Conservation (phyloP, 257 asterid genomes). For the Osmanthus fragrans region DNA sequence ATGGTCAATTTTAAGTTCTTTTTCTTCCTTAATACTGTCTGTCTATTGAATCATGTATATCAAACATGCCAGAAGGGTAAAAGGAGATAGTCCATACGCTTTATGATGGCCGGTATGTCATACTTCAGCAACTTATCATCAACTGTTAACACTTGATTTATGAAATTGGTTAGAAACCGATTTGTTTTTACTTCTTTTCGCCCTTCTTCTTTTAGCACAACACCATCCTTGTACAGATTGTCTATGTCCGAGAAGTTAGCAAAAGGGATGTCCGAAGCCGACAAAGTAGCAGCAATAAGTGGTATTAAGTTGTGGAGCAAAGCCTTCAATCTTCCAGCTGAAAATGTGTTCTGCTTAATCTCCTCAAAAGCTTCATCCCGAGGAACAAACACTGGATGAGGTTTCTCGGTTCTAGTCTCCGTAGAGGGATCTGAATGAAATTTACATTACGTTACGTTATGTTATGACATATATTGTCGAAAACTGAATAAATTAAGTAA, state of each 20-base stretch:
- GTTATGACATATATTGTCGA: neutral
- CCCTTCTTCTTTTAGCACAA: conserved; percentile 49
- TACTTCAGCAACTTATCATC: conserved; percentile 77
- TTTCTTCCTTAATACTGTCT: too few species aligned
- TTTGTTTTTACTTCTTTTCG: conserved; percentile 23
- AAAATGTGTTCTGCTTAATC: conserved; percentile 67
- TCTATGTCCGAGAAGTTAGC: conserved; percentile 75
- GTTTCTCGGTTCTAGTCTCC: conserved; percentile 79
- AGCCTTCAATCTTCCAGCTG: conserved; percentile 85
- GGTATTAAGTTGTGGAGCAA: conserved; percentile 82
- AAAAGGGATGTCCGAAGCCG: conserved; percentile 78
- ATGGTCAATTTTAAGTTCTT: too few species aligned
- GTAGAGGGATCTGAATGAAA: conserved; percentile 48
- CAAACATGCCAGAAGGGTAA: neutral
- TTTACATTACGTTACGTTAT: too few species aligned
- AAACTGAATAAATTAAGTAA: too few species aligned
- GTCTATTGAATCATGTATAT: too few species aligned
- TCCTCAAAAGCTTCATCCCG: conserved; percentile 90
- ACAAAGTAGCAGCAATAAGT: conserved; percentile 56
- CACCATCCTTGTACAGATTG: conserved; percentile 58
- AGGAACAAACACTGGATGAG: conserved; percentile 82
- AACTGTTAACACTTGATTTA: conserved; percentile 47
- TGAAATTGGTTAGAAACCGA: conserved; percentile 29
- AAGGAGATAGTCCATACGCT: conserved; percentile 39
- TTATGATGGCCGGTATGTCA: conserved; percentile 74